Evolutionary conservation across 73 alveolate species (phyloP), one percentile per base, ranked within the genome.

Genomic region (Blepharisma stoltei): DNA sequence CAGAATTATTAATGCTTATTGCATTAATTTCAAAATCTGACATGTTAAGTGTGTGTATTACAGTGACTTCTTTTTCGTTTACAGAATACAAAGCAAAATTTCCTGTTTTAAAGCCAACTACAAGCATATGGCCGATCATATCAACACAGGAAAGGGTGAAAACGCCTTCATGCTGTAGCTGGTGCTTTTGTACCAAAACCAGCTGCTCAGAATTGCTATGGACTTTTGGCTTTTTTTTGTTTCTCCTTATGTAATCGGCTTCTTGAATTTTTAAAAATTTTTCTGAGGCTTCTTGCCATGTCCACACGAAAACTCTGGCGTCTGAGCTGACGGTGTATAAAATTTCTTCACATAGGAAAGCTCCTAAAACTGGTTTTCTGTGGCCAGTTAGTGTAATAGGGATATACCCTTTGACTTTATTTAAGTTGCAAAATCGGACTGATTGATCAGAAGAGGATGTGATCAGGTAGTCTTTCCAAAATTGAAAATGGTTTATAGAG

Each of bases 381-480:
- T 93, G 91, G 6, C 98, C 98, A 37, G 92, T 84, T 77, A 93
- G 90, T 48, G 95, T 93, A 76, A 90, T 84, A 3, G 98, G 98
- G 20, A 81, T 65, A 78, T 83, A 93, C 7, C 94, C 96, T 14
- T 73, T 77, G 21, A 90, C 77, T 77, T 90, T 90, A 78, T 88
- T 92, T 20, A 93, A 89, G 81, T 88, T 81, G 81, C 90, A 78
- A 66, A 93, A 70, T 68, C 93, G 89, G 6, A 93, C 83, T 48
- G 93, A 86, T 11, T 88, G 86, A 77, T 93, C 98, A 76, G 83
- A 81, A 60, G 94, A 70, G 67, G 96, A 84, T 18, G 96, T 90
- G 81, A 93, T 90, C 78, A 95, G 67, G 50, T 94, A 87, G 77
- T 93, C 98, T 47, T 82, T 55, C 18, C 92, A 82, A 96, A 96